Percentiles rank a stretch among this genome's conserved stretches.
These are phyloP conservation scores for Daldinia sp. DNA, from an alignment of 2,329 filamentous ascomycete genomes.

Conservation along the genomic window DNA sequence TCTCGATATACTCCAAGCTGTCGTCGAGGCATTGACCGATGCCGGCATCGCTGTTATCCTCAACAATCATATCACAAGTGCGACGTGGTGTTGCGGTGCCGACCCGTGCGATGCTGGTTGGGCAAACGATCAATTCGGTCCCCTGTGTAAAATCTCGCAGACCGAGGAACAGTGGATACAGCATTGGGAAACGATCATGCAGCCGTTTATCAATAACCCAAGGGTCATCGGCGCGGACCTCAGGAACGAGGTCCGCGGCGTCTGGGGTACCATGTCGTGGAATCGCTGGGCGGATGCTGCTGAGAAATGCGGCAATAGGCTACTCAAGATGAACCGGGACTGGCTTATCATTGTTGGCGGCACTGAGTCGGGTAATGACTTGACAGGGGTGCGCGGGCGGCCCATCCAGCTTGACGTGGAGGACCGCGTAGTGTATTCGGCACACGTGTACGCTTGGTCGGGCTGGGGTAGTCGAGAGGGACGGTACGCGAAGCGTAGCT, in stretches of 20 bases:
- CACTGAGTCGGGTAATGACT: constrained; percentile 72
- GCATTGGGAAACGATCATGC: constrained; percentile 73
- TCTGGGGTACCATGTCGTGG: constrained; percentile 76
- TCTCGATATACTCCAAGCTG: constrained; percentile 68
- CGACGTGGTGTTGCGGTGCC: constrained; percentile 73
- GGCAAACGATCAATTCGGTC: constrained; percentile 70
- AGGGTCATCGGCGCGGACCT: constrained; percentile 72
- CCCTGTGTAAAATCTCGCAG: constrained; percentile 67
- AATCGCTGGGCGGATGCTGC: constrained; percentile 69
- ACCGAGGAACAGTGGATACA: constrained; percentile 72
- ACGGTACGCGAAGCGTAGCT: constrained; percentile 67
- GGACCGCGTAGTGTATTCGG: constrained; percentile 69
- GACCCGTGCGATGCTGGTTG: constrained; percentile 73
- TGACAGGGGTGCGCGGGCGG: constrained; percentile 62
- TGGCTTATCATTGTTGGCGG: constrained; percentile 76
- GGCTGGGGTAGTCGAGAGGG: constrained; percentile 71
- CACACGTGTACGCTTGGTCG: constrained; percentile 75
- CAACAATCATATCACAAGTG: constrained; percentile 76
- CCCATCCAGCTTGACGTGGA: constrained; percentile 65
- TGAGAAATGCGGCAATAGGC: constrained; percentile 67
- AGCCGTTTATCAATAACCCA: constrained; percentile 63
- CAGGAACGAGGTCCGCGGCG: constrained; percentile 72
- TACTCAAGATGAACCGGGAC: constrained; percentile 66
- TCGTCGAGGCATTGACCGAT: constrained; percentile 66
- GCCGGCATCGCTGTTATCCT: constrained; percentile 70